phyloP scores from a whole-genome alignment of 495 filamentous ascomycete genomes.

The Annulohypoxylon moriforme region DNA sequence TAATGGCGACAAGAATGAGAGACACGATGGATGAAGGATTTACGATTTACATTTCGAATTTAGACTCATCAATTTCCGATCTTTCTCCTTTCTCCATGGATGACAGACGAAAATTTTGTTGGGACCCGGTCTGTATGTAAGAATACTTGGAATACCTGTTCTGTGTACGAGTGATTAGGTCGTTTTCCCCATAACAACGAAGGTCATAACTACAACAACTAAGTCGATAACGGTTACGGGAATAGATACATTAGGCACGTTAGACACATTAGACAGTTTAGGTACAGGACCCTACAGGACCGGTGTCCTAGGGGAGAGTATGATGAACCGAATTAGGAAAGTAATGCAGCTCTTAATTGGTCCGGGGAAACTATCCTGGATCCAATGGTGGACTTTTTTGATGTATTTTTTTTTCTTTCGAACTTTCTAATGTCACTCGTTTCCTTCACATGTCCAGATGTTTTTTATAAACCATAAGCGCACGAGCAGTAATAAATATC shows the following conservation, averaged over 20 bases:
- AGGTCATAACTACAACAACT: conserved; percentile 2
- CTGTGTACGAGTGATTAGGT: conserved; percentile 2
- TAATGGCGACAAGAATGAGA: conserved; percentile 10
- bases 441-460: conserved; percentile 10
- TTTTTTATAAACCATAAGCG: conserved; percentile 8
- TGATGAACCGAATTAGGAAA: conserved; percentile 33
- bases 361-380: conserved; percentile 21
- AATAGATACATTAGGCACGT: conserved; percentile 2
- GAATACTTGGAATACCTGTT: conserved; percentile 1
- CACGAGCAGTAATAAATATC: background rate
- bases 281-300: background rate
- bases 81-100: conserved; percentile 6
- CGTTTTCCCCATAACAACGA: background rate
- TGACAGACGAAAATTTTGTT: conserved; percentile 31
- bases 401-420: conserved; percentile 14
- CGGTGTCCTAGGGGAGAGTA: conserved; percentile 2
- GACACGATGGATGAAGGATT: conserved; percentile 18
- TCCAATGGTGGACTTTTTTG: conserved; percentile 8
- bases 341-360: conserved; percentile 30
- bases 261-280: background rate
- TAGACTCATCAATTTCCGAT: conserved; percentile 25
- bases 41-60: conserved; percentile 6
- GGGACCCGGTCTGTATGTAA: conserved; percentile 35
- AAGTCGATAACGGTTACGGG: conserved; percentile 11
- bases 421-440: background rate